Evolutionary conservation across 495 filamentous ascomycete genomes (phyloP), one percentile per base, ranked within the genome.

Genomic region (Cercophora samala): DNA sequence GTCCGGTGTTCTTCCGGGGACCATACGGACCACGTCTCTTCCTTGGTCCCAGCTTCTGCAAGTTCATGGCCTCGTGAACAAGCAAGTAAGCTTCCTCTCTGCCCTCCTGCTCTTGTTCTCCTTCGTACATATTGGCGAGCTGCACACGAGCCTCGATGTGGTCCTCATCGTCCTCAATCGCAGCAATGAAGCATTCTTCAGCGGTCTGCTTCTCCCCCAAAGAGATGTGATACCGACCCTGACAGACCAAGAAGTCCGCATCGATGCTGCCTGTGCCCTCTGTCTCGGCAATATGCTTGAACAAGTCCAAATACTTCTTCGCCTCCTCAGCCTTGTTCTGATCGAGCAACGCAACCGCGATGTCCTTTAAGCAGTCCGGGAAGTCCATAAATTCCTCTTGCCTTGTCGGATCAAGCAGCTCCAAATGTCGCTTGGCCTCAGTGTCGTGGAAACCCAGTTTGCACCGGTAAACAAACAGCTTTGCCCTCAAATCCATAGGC

Each of bases 401-500:
- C 54, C 84, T 81, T 9, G 83, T 78, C 0, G 89, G 87, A 32
- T 91, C 85, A 25, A 94, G 80, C 77, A 86, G 87, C 65, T 60
- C 64, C 59, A 80, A 65, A 52, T 80, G 80, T 69, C 64, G 69
- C 77, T 90, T 78, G 21, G 92, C 93, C 79, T 98, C 94, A n/a
- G 85, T 78, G 51, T 88, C 77, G 5, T 46, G 37, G 64, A 93
- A 75, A 0, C 86, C 86, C 69, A 90, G 80, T 59, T 86, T 88
- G 42, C 96, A 75, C 24, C 96, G 86, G 75, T 90, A 96, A 4
- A 95, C 72, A 11, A 92, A 94, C 66, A 99, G 79, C 76, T 93
- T 97, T 18, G 92, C 86, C n/a, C 93, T 86, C 42, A 98, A 74
- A 67, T 97, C 93, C 3, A 91, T 72, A 0, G 95, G 95, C 17